Evolutionary conservation across 2,329 filamentous ascomycete species (phyloP), one percentile per base, ranked within the genome.

Genomic region (Aureobasidium lini): DNA sequence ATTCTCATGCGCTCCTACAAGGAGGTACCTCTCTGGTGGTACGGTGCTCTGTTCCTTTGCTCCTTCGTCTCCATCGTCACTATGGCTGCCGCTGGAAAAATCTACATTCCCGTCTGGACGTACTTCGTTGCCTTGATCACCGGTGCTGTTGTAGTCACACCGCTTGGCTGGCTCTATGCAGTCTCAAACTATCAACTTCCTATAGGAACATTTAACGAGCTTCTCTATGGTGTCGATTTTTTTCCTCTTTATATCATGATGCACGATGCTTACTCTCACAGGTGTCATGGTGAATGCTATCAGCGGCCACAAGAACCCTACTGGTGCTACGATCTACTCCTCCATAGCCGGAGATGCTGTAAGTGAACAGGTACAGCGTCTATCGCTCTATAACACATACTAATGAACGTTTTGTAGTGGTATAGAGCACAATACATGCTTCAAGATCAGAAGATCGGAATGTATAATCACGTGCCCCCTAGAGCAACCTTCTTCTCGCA

Each of bases 401-500:
- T 23, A 23, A 23, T 3, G 18, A 23, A 23, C 18, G 18, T 23
- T 23, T 23, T 23, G n/a, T 85, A 23, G 23, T 85, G 83, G 83
- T 84, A 84, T 60, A 71, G 80, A 15, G 80, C 80, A 0, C 80
- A 82, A 63, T 75, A 77, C 23, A 82, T 84, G 74, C 72, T 85
- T 0, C 82, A 85, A 64, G 83, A 86, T 65, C 80, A 82, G 66
- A 83, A 85, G 65, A 83, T 85, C n/a, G 83, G 82, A 0, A 82
- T 85, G 63, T 85, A 85, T 63, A 83, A 84, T 78, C 81, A 85
- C 57, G 75, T 85, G 0, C 81, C 82, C 0, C 83, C 83, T 1
- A 78, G 79, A 11, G 73, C 78, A 0, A 78, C 84, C 6, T 85
- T 86, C 71, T 82, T 84, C 67, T 81, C 80, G 1, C 83, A 85